Evolutionary conservation across 768 basidiomycete species (phyloP).

Genomic region (Crassisporium funariophilum): DNA sequence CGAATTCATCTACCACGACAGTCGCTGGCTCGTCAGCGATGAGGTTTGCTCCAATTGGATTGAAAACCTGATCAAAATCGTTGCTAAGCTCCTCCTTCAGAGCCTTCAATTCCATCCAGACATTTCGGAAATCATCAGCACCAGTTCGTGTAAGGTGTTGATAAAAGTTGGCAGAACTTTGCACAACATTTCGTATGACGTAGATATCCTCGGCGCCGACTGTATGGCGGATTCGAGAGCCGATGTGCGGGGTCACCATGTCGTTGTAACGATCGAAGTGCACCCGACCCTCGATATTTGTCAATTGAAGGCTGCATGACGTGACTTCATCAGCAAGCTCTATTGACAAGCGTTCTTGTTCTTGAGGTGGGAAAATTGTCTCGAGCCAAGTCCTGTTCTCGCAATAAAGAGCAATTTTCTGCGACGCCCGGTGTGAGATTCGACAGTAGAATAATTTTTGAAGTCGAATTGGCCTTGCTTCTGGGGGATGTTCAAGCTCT

Average conservation of each 20-base stretch:
- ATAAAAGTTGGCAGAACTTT: conserved; percentile 25
- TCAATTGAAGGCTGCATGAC: conserved; percentile 22
- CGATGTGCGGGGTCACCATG: conserved; percentile 21
- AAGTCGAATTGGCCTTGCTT: conserved; percentile 5
- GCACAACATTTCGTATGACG: conserved; percentile 20
- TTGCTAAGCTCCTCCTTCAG: conserved; percentile 22
- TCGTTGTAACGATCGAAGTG: conserved; percentile 26
- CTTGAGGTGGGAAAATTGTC: conserved; percentile 18
- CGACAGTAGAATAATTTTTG: conserved; percentile 29
- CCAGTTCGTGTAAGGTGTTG: conserved; percentile 30
- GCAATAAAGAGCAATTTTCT: conserved; percentile 25
- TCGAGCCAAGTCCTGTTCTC: conserved; percentile 28
- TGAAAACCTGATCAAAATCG: conserved; percentile 21
- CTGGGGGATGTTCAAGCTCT: conserved; percentile 9
- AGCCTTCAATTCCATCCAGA: conserved; percentile 33
- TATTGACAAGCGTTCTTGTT: conserved; percentile 11
- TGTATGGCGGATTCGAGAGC: conserved; percentile 18
- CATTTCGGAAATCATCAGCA: conserved; percentile 21
- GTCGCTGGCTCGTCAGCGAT: conserved; percentile 28
- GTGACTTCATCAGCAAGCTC: conserved; percentile 16
- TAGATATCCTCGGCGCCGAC: conserved; percentile 12
- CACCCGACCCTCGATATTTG: conserved; percentile 17
- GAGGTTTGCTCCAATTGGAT: conserved; percentile 28
- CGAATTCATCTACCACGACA: conserved; percentile 26
- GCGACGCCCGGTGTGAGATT: conserved; percentile 15